Evolutionary conservation across 352 stramenopile species (phyloP).

Genomic region (Phytopythium cucurbitacearum): DNA sequence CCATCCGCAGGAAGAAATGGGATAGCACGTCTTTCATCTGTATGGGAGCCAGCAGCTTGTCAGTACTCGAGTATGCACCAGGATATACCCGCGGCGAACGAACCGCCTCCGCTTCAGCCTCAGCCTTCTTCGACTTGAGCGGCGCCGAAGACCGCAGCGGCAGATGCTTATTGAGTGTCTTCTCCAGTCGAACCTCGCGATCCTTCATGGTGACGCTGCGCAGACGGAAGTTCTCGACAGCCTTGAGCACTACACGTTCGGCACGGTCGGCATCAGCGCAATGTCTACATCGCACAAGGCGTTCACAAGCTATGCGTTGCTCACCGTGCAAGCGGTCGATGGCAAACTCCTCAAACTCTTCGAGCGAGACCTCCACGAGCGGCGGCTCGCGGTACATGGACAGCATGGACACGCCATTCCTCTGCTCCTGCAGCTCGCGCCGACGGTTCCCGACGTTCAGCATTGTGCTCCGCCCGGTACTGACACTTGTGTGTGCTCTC

Average conservation of each 20-base stretch:
- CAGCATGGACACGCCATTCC: conserved; percentile 58
- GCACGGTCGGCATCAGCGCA: conserved; percentile 13
- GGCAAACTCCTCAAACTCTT: conserved; percentile 98
- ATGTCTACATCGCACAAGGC: not conserved
- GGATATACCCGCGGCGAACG: conserved; percentile 1
- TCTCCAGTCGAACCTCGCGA: conserved; percentile 73
- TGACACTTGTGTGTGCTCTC: not conserved
- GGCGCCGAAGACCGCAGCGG: conserved; percentile 44
- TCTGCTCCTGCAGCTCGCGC: conserved; percentile 40
- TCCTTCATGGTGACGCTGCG: conserved; percentile 68
- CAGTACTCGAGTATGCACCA: not conserved
- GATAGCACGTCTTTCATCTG: conserved; percentile 91
- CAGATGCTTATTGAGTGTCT: conserved; percentile 84
- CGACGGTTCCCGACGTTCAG: conserved; percentile 81
- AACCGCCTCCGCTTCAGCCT: conserved; percentile 61
- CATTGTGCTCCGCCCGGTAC: conserved; percentile 27
- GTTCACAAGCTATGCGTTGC: not conserved
- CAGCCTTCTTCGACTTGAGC: conserved; percentile 40
- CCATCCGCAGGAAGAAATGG: conserved; percentile 97
- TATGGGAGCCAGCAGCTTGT: not conserved
- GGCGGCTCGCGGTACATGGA: conserved; percentile 94
- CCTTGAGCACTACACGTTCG: conserved; percentile 76
- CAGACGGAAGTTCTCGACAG: conserved; percentile 84
- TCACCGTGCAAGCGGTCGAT: conserved; percentile 93
- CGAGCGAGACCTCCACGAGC: conserved; percentile 93